Conservation (phyloP, 441 rosid species). For the Populus hybrid region DNA sequence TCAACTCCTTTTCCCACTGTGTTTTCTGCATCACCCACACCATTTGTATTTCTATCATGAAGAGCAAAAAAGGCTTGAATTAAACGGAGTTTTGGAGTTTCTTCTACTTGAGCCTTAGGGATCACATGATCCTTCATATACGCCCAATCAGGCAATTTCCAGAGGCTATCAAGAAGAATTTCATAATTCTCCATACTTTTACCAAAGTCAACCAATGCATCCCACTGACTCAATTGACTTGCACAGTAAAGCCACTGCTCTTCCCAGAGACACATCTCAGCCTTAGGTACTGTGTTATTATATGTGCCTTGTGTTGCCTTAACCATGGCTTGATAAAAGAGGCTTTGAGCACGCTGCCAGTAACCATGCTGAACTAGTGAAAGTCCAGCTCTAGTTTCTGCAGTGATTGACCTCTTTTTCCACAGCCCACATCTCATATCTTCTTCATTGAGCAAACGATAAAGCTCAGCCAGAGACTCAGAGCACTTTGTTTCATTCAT, state of each 20-base stretch:
- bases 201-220: conserved; percentile 92
- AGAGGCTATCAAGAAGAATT: conserved; percentile 88
- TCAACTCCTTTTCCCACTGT: conserved; percentile 89
- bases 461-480: conserved; percentile 95
- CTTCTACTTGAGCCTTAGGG: conserved; percentile 98
- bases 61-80: conserved; percentile 90
- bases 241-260: conserved; percentile 98
- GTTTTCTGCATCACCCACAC: conserved; percentile 85
- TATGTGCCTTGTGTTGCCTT: conserved; percentile 99
- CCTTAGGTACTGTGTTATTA: conserved; percentile 90
- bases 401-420: conserved; percentile 58
- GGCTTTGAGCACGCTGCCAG: conserved; percentile 95
- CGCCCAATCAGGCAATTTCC: conserved; percentile 98
- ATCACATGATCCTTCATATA: conserved; percentile 93
- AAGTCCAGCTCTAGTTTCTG: conserved; percentile 72
- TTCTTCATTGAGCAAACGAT: conserved; percentile 91
- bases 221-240: conserved; percentile 96
- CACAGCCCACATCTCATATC: conserved; percentile 99
- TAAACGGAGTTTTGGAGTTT: conserved; percentile 88
- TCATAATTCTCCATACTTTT: conserved; percentile 90
- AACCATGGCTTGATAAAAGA: conserved; percentile 94
- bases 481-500: conserved; percentile 83
- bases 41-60: conserved; percentile 79
- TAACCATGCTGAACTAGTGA: conserved; percentile 97
- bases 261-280: conserved; percentile 99